Base-by-base conservation (phyloP, 257 asterid species). In the Capsicum pubescens region DNA sequence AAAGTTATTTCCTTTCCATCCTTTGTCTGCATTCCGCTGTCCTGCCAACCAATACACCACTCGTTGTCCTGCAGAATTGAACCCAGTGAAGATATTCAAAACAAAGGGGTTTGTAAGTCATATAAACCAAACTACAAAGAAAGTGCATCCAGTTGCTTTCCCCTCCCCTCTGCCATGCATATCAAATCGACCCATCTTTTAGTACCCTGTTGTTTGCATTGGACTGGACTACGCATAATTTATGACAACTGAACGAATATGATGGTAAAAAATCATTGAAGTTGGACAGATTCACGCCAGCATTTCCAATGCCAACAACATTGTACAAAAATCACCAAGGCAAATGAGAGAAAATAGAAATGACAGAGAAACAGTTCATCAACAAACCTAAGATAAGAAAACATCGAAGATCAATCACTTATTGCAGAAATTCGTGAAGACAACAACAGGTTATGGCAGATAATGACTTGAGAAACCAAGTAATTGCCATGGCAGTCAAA, bases 41-140 rank as follows among this genome's bases (percentile, higher is more conserved):
- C 87, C 86, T 92, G 97, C 97, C 97, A 95, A 36, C 97, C 97
- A 6, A 95, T 84, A 84, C 99, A 95, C 89, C 91, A 92, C 70
- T 94, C 95, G 0, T 87, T 84, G 66, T 93, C 94, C 99, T 95
- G 91, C 83, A 82, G 52, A 54, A 32, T 77, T 52, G 52, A 63
- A 4, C 44, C 4, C 39, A 83, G 42, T 70, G 70, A 50, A 78
- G 66, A 63, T 9, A 60, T 60, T 60, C 35, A 16, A 19, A 74
- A 35, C 80, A 52, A 52, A 50, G 21, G 80, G n/a, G 44, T 74
- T 50, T 74, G 60, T 74, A 13, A 54, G 16, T 32, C 64, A 77
- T 52, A 64, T 54, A 19, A n/a, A 17, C 50, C 15, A 50, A 50
- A 48, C 16, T 50, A 55, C 15, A 52, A 46, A 52, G 57, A 9